These are phyloP conservation scores for Schizophyllum commune DNA, from an alignment of 1,284 basidiomycete species.

Conservation along the genomic window DNA sequence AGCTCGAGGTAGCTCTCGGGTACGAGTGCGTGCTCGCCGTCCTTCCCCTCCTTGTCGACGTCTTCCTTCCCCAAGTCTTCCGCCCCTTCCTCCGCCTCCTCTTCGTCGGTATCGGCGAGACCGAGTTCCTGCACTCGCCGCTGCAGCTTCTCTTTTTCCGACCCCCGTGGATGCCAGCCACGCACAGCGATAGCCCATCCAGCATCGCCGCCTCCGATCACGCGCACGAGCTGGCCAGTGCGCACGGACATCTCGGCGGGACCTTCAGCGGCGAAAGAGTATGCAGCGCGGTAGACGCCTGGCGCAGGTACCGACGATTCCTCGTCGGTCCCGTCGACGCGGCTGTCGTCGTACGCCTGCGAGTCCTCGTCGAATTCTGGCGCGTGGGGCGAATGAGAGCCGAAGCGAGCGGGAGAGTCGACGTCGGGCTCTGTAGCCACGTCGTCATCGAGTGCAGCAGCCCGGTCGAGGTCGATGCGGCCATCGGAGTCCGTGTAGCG, in stretches of 20 bases:
- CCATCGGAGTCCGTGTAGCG: neutral
- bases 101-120: neutral
- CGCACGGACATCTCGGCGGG: neutral
- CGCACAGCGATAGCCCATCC: neutral
- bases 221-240: neutral
- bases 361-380: neutral
- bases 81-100: neutral
- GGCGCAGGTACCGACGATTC: neutral
- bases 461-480: neutral
- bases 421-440: neutral
- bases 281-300: neutral
- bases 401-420: neutral
- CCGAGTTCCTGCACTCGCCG: neutral
- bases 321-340: neutral
- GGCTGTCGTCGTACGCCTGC: neutral
- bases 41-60: conserved; percentile 6
- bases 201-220: neutral
- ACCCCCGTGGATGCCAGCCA: neutral
- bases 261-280: neutral
- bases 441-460: neutral
- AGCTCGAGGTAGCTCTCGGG: neutral
- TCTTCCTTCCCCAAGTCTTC: conserved; percentile 1
- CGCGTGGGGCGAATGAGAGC: neutral
- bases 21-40: neutral
- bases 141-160: neutral